These are phyloP conservation scores for Pseudogymnoascus sp. DNA, from an alignment of 2,329 filamentous ascomycete genomes.

Conservation along the genomic window DNA sequence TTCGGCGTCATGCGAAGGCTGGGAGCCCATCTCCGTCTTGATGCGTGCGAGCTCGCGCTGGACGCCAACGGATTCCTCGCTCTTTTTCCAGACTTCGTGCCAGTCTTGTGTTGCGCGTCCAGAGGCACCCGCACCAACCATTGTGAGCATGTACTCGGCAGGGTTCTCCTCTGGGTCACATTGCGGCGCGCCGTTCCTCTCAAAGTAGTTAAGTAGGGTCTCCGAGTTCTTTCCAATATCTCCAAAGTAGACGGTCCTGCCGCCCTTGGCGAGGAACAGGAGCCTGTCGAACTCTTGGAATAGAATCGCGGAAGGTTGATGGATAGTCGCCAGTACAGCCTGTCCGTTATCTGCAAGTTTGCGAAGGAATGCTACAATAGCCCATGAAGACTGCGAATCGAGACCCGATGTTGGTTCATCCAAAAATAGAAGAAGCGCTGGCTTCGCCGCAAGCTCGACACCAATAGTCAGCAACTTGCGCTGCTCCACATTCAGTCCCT, in stretches of 20 bases:
- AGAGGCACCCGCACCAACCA: conserved; percentile 51
- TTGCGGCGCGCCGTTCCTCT: conserved; percentile 55
- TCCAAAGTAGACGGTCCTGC: conserved; percentile 74
- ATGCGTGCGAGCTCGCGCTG: conserved; percentile 28
- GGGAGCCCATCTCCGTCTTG: conserved; percentile 15
- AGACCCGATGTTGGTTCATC: conserved; percentile 94
- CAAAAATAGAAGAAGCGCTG: conserved; percentile 79
- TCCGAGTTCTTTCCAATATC: conserved; percentile 51
- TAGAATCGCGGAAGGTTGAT: conserved; percentile 87
- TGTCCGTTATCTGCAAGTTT: conserved; percentile 85
- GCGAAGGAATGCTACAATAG: conserved; percentile 78
- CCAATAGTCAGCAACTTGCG: conserved; percentile 80
- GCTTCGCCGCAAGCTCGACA: conserved; percentile 92
- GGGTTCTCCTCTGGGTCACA: conserved; percentile 68
- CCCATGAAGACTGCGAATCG: conserved; percentile 90
- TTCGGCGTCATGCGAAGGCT: conserved; percentile 41
- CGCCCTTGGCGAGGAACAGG: conserved; percentile 68
- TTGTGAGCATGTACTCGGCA: conserved; percentile 60
- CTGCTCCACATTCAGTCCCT: conserved; percentile 69
- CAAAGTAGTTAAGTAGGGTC: conserved; percentile 54
- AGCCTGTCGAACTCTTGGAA: conserved; percentile 85
- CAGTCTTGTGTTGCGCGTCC: conserved; percentile 52
- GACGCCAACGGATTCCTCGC: conserved; percentile 25
- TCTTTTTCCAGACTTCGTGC: conserved; percentile 36
- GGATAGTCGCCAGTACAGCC: conserved; percentile 89